Conservation (phyloP, 2,329 filamentous ascomycete species). For the Xylaria sp. region DNA sequence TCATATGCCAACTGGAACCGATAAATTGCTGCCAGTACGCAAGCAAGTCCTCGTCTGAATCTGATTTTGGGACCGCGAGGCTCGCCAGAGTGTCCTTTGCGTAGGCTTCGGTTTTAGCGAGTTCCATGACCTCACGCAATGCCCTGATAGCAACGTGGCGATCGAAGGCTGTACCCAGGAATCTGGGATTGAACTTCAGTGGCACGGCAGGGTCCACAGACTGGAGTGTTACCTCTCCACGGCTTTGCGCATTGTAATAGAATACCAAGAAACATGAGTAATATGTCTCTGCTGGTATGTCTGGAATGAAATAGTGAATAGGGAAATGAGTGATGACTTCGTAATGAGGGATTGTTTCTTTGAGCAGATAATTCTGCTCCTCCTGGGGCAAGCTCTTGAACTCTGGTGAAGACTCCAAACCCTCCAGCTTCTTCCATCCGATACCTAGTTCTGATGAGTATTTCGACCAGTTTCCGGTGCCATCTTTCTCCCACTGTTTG, state of each 20-base stretch:
- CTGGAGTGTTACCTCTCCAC: conserved; percentile 63
- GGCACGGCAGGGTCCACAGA: conserved; percentile 63
- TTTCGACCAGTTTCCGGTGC: conserved; percentile 55
- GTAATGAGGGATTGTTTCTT: conserved; percentile 65
- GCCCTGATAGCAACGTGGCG: conserved; percentile 60
- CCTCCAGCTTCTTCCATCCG: conserved; percentile 58
- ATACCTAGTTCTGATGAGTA: conserved; percentile 54
- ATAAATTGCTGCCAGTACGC: conserved; percentile 57
- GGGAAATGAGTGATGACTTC: conserved; percentile 52
- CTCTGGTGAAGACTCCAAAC: conserved; percentile 56
- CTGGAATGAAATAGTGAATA: conserved; percentile 56
- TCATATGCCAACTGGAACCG: conserved; percentile 65
- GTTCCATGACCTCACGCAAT: conserved; percentile 58
- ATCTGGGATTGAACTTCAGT: conserved; percentile 64
- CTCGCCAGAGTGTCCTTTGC: conserved; percentile 48
- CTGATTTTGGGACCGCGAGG: conserved; percentile 57
- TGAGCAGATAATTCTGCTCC: conserved; percentile 57
- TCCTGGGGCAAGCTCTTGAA: conserved; percentile 60
- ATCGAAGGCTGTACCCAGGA: conserved; percentile 66
- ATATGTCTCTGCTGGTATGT: conserved; percentile 51
- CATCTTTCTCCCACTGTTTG: conserved; percentile 60
- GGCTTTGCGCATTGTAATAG: conserved; percentile 61
- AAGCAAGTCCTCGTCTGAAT: conserved; percentile 65
- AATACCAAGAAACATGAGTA: conserved; percentile 59
- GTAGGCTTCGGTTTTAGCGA: conserved; percentile 10